phyloP scores from a whole-genome alignment of 805 yeast genomes.

The Wickerhamomyces kurtzmanii region DNA sequence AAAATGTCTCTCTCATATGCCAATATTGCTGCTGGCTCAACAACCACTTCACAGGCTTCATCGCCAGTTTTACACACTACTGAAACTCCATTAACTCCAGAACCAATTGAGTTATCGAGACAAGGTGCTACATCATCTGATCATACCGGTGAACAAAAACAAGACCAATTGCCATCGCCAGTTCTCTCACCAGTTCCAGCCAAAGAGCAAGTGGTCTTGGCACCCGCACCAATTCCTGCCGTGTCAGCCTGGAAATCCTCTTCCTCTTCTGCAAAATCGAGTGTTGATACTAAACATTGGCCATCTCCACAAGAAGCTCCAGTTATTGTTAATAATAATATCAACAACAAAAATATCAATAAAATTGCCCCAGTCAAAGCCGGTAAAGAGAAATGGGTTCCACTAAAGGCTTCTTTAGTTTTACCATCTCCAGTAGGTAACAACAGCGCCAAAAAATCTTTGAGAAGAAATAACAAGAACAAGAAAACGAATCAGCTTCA shows the following conservation, averaged over 20 bases:
- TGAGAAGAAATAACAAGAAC: no score
- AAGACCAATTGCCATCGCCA: slow-evolving; percentile 15
- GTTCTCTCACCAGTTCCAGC: slow-evolving; percentile 14
- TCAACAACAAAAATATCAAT: slow-evolving; percentile 5
- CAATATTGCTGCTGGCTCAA: slow-evolving; percentile 13
- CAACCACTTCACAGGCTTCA: slow-evolving; percentile 8
- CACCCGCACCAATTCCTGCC: slow-evolving; percentile 60
- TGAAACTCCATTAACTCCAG: slow-evolving; percentile 1
- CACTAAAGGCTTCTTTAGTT: slow-evolving; percentile 50
- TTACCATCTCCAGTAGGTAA: slow-evolving; percentile 23
- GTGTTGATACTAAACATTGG: slow-evolving; percentile 18
- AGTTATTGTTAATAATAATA: no score
- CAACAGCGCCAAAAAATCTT: slow-evolving; percentile 7
- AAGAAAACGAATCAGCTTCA: no score
- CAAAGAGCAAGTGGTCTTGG: slow-evolving; percentile 23
- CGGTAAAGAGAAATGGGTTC: slow-evolving; percentile 58
- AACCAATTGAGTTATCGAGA: no score
- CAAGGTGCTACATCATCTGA: slow-evolving; percentile 2
- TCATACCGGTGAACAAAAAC: slow-evolving; percentile 4
- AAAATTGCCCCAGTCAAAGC: background rate
- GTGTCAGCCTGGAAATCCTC: slow-evolving; percentile 50
- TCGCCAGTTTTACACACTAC: slow-evolving; percentile 4
- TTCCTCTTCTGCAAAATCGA: slow-evolving; percentile 15
- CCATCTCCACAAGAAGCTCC: slow-evolving; percentile 26
- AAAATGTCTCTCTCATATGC: slow-evolving; percentile 19